A percentile compares a stretch with the other conserved stretches of the same genome.
These are phyloP conservation scores for Penicillium turbatum DNA, from an alignment of 495 filamentous ascomycete species.

Conservation along the genomic window DNA sequence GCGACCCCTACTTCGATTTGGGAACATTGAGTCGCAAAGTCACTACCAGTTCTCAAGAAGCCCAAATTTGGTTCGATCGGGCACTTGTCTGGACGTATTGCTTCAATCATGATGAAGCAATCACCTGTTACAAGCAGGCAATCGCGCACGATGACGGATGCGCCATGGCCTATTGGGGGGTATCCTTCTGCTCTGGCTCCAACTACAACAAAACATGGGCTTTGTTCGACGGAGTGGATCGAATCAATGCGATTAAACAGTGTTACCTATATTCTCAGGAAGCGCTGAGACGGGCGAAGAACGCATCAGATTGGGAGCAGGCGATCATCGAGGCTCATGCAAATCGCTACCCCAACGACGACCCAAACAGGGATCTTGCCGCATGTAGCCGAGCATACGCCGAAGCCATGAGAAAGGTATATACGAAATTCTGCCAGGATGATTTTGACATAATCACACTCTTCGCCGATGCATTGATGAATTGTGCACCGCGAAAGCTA, in stretches of 20 bases:
- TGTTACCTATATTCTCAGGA: constrained; percentile 33
- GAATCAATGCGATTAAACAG: constrained; percentile 32
- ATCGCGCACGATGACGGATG: constrained; percentile 47
- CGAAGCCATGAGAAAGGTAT: constrained; percentile 51
- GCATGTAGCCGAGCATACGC: constrained; percentile 50
- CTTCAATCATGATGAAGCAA: constrained; percentile 61
- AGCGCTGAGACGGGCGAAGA: constrained; percentile 28
- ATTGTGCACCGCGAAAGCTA: constrained; percentile 55
- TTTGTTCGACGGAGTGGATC: constrained; percentile 50
- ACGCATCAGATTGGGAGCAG: constrained; percentile 37
- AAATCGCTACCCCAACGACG: constrained; percentile 43
- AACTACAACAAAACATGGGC: constrained; percentile 70
- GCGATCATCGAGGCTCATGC: constrained; percentile 51
- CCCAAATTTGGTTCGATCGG: constrained; percentile 55
- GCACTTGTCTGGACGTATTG: constrained; percentile 57
- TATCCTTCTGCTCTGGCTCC: constrained; percentile 58
- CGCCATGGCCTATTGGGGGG: constrained; percentile 59
- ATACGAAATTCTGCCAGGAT: constrained; percentile 34
- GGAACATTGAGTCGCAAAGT: constrained; percentile 46
- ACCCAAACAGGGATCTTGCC: constrained; percentile 32
- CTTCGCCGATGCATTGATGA: constrained; percentile 61
- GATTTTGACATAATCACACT: constrained; percentile 55
- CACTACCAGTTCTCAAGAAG: constrained; percentile 35
- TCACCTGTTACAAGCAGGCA: constrained; percentile 53
- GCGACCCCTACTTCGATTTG: constrained; percentile 49